These are phyloP conservation scores for Emergomyces orientalis DNA, from an alignment of 2,329 filamentous ascomycete species.

Conservation along the genomic window DNA sequence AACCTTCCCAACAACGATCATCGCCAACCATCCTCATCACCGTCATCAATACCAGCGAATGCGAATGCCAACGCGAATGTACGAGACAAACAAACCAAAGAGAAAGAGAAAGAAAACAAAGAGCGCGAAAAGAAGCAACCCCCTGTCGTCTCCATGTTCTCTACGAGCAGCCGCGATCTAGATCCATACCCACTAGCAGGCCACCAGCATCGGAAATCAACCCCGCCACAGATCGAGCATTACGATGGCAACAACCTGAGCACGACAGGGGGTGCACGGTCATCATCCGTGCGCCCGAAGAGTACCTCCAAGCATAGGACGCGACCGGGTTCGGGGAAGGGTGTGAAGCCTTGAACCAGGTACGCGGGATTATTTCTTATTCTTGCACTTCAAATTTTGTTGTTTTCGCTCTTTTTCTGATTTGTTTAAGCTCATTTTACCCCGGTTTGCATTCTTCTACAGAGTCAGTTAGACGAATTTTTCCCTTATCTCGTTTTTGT, in stretches of 20 bases:
- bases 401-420: neutral
- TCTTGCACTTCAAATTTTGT: constrained; percentile 11
- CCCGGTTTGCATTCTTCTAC: neutral
- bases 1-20: neutral
- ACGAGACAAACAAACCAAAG: constrained; percentile 4
- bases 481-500: neutral
- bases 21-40: neutral
- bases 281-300: constrained; percentile 13
- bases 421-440: neutral
- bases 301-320: constrained; percentile 14
- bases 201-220: constrained; percentile 19
- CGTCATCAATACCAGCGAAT: neutral
- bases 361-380: neutral
- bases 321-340: constrained; percentile 8
- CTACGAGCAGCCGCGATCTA: constrained; percentile 43
- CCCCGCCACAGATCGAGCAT: constrained; percentile 22
- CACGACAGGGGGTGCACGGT: constrained; percentile 10
- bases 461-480: neutral
- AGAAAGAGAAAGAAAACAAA: constrained; percentile 8
- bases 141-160: constrained; percentile 44
- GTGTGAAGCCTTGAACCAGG: neutral
- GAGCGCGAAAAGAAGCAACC: constrained; percentile 26
- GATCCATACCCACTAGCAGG: constrained; percentile 36
- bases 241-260: constrained; percentile 15
- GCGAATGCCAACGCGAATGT: neutral